Evolutionary conservation across 768 basidiomycete species (phyloP).

Genomic region (Russula virescens): DNA sequence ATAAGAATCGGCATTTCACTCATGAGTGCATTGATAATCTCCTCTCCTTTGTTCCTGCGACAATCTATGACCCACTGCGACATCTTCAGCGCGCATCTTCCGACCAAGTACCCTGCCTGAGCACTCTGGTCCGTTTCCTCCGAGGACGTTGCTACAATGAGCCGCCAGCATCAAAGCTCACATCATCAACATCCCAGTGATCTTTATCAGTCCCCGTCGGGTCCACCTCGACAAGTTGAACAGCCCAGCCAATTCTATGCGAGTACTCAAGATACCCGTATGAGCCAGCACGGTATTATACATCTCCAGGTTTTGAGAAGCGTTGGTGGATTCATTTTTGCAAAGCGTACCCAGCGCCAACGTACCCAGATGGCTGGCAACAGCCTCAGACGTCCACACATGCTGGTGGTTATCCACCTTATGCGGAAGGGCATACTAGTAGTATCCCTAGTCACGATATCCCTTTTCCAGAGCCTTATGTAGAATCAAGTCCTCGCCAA

Average conservation of each 20-base stretch:
- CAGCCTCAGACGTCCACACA: too few relatives aligned
- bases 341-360: not conserved
- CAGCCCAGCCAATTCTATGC: not conserved
- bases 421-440: not conserved
- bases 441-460: too few relatives aligned
- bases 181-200: not conserved
- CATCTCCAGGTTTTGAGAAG: too few relatives aligned
- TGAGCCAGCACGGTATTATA: not conserved
- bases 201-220: not conserved
- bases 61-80: too few relatives aligned
- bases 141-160: too few relatives aligned
- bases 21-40: too few relatives aligned
- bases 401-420: not conserved
- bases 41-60: too few relatives aligned
- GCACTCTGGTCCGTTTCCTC: too few relatives aligned
- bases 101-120: too few relatives aligned
- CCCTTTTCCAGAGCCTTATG: not conserved
- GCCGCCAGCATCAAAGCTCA: not conserved
- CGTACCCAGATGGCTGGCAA: not conserved
- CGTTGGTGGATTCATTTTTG: not conserved
- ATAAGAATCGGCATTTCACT: too few relatives aligned
- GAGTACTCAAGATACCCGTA: not conserved
- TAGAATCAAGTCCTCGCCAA: not conserved
- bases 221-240: not conserved
- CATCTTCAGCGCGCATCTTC: too few relatives aligned